Evolutionary conservation across 345 rosid genomes (phyloP), one percentile per base, ranked within the genome.

Genomic region (Hibiscus mutabilis): DNA sequence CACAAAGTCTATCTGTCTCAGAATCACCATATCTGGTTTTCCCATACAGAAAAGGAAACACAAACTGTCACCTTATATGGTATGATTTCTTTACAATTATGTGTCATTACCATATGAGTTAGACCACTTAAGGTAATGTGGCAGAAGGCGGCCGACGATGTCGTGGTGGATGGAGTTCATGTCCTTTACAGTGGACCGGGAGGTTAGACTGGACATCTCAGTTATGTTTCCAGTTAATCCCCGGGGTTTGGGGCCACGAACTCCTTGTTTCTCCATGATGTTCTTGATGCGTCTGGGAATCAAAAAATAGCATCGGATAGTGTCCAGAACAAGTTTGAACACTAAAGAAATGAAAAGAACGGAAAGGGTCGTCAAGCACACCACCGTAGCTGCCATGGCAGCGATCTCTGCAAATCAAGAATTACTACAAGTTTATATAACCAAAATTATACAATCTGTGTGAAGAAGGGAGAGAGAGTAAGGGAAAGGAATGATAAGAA

Each of bases 121-220:
- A 21, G 98, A 87, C 99, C 99, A 95, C 24, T 81, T 63, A 74
- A 83, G 86, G n/a, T 84, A 92, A 82, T 95, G 98, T 31, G 99
- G 99, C 31, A 92, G 66, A 69, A 95, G 97, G 13, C 99, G 96
- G n/a, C 64, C 71, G 16, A 95, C 97, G 53, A 85, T 81, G 76
- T 89, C 85, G 52, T 95, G 99, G 74, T 74, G 29, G 82, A 95
- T 79, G 71, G 69, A 63, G 35, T 86, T 81, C 84, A 86, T 83
- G 73, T 89, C 92, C 0, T 69, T 62, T 63, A 96, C 76, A 75
- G 90, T 79, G 1, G 99, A 81, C 13, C 79, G 75, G 56, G 97
- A 81, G 59, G 88, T 75, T 19, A 92, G 79, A 25, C 83, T 60
- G 46, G 89, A 75, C 78, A 89, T 79, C 35, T 92, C 96, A 10